phyloP scores from a whole-genome alignment of 1,139 yeast species.

The Debaryomyces subglobosus region DNA sequence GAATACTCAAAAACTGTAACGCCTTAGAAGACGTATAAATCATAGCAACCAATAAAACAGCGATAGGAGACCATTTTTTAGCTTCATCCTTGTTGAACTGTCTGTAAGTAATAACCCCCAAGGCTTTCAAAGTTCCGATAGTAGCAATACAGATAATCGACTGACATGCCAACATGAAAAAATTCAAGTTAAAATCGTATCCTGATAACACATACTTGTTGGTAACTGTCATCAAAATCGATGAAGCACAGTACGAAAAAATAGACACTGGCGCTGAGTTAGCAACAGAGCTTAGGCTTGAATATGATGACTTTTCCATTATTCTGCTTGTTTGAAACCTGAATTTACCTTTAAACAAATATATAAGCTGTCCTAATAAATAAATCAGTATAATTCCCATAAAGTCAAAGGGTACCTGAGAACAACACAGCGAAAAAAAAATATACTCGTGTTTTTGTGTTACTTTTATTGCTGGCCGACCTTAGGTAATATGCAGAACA shows the following conservation, averaged over 20 bases:
- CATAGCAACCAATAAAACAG: slow-evolving; percentile 85
- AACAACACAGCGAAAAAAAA: slow-evolving; percentile 8
- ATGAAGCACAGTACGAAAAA: slow-evolving; percentile 84
- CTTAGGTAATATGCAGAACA: slow-evolving; percentile 1
- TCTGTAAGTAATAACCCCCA: slow-evolving; percentile 83
- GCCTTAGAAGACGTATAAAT: slow-evolving; percentile 97
- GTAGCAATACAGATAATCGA: slow-evolving; percentile 78
- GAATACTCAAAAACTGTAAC: slow-evolving; percentile 84
- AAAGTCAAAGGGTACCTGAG: slow-evolving; percentile 15
- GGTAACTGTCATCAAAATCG: slow-evolving; percentile 97
- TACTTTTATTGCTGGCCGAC: neutral
- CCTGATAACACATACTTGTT: slow-evolving; percentile 92
- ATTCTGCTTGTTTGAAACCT: slow-evolving; percentile 8
- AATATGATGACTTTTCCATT: slow-evolving; percentile 39
- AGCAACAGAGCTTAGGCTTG: slow-evolving; percentile 43
- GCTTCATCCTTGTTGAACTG: slow-evolving; percentile 86
- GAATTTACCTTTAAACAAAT: slow-evolving; percentile 31
- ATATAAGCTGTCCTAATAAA: slow-evolving; percentile 39
- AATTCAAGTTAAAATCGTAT: slow-evolving; percentile 82
- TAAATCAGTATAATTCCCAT: slow-evolving; percentile 51
- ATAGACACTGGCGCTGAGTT: slow-evolving; percentile 90
- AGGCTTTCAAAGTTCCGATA: slow-evolving; percentile 68
- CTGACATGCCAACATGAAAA: slow-evolving; percentile 82
- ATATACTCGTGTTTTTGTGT: slow-evolving; percentile 5
- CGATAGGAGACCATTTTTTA: slow-evolving; percentile 93